Evolutionary conservation across 768 basidiomycete species (phyloP).

Genomic region (Bullera alba): DNA sequence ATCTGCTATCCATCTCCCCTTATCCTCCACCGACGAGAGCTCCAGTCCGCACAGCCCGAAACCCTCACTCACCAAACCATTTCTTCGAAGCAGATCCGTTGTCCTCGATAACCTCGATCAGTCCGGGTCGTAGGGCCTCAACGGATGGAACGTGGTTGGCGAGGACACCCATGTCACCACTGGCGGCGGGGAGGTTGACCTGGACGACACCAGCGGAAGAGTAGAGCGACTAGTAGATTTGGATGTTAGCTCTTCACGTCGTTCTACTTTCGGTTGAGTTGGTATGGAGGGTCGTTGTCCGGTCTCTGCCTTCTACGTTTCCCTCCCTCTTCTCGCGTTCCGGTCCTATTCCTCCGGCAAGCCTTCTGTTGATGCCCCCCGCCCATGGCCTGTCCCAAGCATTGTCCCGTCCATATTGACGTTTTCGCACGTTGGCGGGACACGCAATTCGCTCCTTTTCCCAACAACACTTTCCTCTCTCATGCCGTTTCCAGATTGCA

Average conservation of each 20-base stretch:
- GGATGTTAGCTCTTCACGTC: no score
- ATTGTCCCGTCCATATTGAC: background rate
- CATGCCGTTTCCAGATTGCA: no score
- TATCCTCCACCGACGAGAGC: background rate
- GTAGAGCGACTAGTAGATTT: constrained; percentile 69
- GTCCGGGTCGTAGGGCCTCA: constrained; percentile 86
- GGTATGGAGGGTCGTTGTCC: background rate
- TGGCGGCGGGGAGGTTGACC: constrained; percentile 87
- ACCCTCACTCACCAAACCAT: constrained; percentile 75
- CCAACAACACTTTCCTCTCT: no score
- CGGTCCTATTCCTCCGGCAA: background rate
- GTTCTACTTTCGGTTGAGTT: background rate
- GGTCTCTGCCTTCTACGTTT: background rate
- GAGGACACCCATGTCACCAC: constrained; percentile 98
- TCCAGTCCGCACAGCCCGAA: background rate
- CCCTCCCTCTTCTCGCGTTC: background rate
- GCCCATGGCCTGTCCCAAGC: background rate
- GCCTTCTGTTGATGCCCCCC: no score
- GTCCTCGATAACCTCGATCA: constrained; percentile 84
- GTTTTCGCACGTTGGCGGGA: no score
- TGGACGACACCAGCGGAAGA: constrained; percentile 85
- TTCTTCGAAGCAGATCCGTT: constrained; percentile 70
- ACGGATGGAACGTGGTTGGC: constrained; percentile 98
- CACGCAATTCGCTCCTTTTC: no score
- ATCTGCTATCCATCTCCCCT: background rate